Percentiles rank a stretch among this genome's conserved stretches.
phyloP scores from a whole-genome alignment of 495 filamentous ascomycete genomes.

The Xylona heveae region DNA sequence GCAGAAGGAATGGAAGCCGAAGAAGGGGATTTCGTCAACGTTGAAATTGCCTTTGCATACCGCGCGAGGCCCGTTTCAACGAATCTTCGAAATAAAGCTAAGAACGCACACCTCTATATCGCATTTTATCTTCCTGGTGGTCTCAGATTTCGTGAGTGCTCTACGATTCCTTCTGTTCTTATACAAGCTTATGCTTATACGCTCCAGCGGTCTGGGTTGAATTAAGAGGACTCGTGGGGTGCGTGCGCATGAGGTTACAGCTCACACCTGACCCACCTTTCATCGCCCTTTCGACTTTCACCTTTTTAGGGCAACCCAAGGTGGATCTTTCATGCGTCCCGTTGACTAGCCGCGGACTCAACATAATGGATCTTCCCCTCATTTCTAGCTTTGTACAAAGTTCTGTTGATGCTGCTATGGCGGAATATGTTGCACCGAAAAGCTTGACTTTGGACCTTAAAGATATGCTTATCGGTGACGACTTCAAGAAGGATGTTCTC shows the following conservation, averaged over 20 bases:
- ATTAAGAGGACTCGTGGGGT: conserved; percentile 40
- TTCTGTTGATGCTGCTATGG: conserved; percentile 45
- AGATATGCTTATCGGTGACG: conserved; percentile 52
- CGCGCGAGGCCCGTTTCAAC: conserved; percentile 31
- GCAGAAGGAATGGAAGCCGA: conserved; percentile 51
- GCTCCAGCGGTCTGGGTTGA: conserved; percentile 44
- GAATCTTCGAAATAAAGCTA: conserved; percentile 33
- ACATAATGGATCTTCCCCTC: conserved; percentile 49
- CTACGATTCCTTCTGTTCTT: neutral
- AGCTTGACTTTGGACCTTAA: conserved; percentile 49
- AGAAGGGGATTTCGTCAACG: conserved; percentile 49
- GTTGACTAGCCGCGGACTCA: conserved; percentile 38
- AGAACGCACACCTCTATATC: conserved; percentile 47
- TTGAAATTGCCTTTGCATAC: conserved; percentile 52
- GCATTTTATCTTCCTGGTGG: conserved; percentile 42
- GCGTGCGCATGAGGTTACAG: conserved; percentile 41
- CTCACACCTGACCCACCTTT: conserved; percentile 53
- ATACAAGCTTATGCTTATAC: conserved; percentile 5
- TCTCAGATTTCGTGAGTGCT: conserved; percentile 25
- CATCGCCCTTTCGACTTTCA: conserved; percentile 44
- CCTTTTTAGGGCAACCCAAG: conserved; percentile 55
- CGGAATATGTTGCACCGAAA: conserved; percentile 54
- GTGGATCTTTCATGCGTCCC: conserved; percentile 48
- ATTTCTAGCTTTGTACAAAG: conserved; percentile 55
- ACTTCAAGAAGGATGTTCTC: conserved; percentile 51